phyloP scores from a whole-genome alignment of 441 rosid species.

The Geranium incanum region DNA sequence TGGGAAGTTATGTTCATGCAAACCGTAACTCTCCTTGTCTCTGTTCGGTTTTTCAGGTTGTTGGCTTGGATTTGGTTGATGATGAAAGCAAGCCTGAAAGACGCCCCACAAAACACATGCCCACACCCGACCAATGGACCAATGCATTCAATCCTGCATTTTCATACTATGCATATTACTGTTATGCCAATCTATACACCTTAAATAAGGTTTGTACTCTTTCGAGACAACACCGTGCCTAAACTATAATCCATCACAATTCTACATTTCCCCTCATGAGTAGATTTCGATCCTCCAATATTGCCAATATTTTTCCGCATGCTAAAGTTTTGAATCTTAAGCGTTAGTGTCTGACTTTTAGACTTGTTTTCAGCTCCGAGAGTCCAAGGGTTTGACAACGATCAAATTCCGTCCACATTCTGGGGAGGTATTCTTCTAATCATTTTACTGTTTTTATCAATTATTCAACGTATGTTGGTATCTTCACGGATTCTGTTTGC shows the following conservation, averaged over 20 bases:
- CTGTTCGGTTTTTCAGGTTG: constrained; percentile 54
- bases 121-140: constrained; percentile 95
- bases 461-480: background rate
- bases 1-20: too few relatives aligned
- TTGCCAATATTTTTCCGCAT: background rate
- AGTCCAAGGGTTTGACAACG: constrained; percentile 94
- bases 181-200: constrained; percentile 87
- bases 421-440: constrained; percentile 61
- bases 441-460: background rate
- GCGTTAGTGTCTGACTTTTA: constrained; percentile 14
- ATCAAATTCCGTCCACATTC: constrained; percentile 92
- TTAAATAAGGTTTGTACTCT: constrained; percentile 61
- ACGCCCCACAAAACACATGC: constrained; percentile 99
- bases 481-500: constrained; percentile 20
- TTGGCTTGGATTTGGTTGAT: constrained; percentile 95
- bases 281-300: background rate
- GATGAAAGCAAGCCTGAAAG: constrained; percentile 99
- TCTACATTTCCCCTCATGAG: background rate
- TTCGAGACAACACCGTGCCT: background rate
- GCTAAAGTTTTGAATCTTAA: constrained; percentile 9
- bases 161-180: constrained; percentile 88
- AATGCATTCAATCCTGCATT: constrained; percentile 91
- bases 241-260: background rate
- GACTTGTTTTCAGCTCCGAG: constrained; percentile 69
- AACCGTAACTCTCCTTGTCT: background rate